Base-by-base conservation (phyloP, 345 rosid genomes). In the Camelina sativa region DNA sequence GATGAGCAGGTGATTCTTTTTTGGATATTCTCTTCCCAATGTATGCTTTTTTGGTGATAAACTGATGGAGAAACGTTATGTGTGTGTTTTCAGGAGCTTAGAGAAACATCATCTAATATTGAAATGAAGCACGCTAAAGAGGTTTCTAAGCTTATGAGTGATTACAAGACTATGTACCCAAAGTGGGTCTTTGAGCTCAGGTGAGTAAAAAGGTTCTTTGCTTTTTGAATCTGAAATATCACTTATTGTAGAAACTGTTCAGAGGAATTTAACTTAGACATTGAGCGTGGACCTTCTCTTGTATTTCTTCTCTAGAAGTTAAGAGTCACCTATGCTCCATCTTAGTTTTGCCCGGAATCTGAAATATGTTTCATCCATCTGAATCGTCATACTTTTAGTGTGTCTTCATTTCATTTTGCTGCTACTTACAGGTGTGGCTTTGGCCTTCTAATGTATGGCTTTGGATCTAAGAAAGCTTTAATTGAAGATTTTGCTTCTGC, bases 381-480 rank as follows among this genome's bases (percentile, higher is more conserved):
- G 4, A 28, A 28, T 28, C 30, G 4, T 50, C 17, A 28, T 50
- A 17, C 43, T 15, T 8, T 8, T 58, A 11, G 46, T 68, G 68
- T 55, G 11, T 46, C 1, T 17, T 53, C 61, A 70, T 54, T 19
- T 70, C 55, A 56, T 60, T 28, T 41, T 74, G 53, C 46, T 41
- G 58, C 47, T 43, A 54, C 67, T 70, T 43, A 38, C 62, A 90
- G 97, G 89, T 87, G 90, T 69, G 97, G 96, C 61, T 90, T 92
- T 84, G 97, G 97, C 76, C 91, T 92, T 82, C 77, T 90, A 47
- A 86, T 86, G 90, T 90, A 89, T 68, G 99, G 99, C 8, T 92
- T 95, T 81, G 99, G 99, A 77, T 94, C 96, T 17, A 94, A 94
- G 80, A 94, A 86, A 73, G 80, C 82, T 15, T 75, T 89, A 48